Percentiles rank a stretch among this genome's conserved stretches.
These are phyloP conservation scores for Vigna mungo DNA, from an alignment of 306 rosid genomes.

Conservation along the genomic window DNA sequence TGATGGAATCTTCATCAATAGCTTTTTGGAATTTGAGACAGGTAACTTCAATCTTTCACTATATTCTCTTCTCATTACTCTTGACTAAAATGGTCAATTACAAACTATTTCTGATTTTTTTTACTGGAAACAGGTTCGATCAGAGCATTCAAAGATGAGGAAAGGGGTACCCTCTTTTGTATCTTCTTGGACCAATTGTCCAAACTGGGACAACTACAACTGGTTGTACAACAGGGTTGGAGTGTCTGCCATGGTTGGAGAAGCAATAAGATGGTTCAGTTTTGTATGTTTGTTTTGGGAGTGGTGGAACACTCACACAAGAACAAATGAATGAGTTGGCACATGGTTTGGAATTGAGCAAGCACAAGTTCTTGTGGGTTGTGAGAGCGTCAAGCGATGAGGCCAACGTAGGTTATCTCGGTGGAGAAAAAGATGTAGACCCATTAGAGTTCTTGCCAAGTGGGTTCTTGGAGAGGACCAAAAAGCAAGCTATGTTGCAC, in stretches of 20 bases:
- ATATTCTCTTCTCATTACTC: too few species aligned
- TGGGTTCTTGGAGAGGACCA: not conserved
- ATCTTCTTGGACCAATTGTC: not conserved
- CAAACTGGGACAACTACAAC: not conserved
- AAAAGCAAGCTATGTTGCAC: conserved; percentile 59
- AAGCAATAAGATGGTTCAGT: conserved; percentile 6
- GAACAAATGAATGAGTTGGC: not conserved
- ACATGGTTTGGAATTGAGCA: not conserved
- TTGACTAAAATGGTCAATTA: too few species aligned
- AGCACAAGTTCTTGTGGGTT: not conserved
- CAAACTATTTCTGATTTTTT: too few species aligned
- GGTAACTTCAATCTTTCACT: too few species aligned
- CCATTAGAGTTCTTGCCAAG: not conserved
- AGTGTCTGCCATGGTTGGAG: not conserved
- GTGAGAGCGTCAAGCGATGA: not conserved
- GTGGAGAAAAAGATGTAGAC: not conserved
- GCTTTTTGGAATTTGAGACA: too few species aligned
- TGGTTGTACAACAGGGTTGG: not conserved
- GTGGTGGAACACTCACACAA: conserved; percentile 1
- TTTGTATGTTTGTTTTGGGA: conserved; percentile 44
- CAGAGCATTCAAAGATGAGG: conserved; percentile 14
- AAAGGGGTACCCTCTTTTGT: not conserved
- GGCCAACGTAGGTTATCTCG: not conserved
- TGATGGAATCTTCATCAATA: too few species aligned
- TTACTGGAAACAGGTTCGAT: not conserved